Evolutionary conservation across 1,284 basidiomycete genomes (phyloP).

Genomic region (Somion occarium): DNA sequence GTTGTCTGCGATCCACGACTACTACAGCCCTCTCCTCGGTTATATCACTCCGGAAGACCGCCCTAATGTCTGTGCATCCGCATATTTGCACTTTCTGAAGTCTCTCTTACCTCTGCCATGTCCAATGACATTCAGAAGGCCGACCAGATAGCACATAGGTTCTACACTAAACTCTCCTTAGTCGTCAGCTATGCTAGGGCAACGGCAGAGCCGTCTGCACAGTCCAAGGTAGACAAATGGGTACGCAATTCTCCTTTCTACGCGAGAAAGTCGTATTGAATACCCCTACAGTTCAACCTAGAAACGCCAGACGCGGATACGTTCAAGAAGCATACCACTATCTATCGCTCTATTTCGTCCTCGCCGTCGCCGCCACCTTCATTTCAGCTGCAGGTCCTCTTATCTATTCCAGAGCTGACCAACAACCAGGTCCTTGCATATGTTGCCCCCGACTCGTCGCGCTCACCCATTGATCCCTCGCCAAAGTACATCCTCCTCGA

Average conservation of each 20-base stretch:
- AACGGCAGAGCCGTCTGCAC: conserved; percentile 40
- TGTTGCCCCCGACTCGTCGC: conserved; percentile 49
- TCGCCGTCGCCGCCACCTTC: conserved; percentile 40
- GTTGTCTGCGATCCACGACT: conserved; percentile 24
- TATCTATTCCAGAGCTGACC: conserved; percentile 61
- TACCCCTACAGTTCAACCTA: conserved; percentile 63
- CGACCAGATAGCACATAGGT: conserved; percentile 77
- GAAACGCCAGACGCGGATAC: conserved; percentile 66
- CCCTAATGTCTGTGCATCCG: conserved; percentile 25
- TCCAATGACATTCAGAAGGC: conserved; percentile 63
- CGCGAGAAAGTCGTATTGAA: neutral
- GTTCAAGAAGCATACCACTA: conserved; percentile 56
- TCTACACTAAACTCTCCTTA: conserved; percentile 74
- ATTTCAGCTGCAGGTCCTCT: conserved; percentile 64
- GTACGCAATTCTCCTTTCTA: conserved; percentile 35
- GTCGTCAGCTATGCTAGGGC: conserved; percentile 66
- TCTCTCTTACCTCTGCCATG: conserved; percentile 29
- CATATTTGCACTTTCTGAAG: conserved; percentile 19
- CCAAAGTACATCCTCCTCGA: conserved; percentile 68
- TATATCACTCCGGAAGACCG: conserved; percentile 15
- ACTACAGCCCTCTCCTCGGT: conserved; percentile 19
- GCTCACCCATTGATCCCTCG: conserved; percentile 60
- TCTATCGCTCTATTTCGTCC: conserved; percentile 57
- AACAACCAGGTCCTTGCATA: conserved; percentile 70
- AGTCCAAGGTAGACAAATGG: conserved; percentile 70